Evolutionary conservation across 306 rosid genomes (phyloP).

Genomic region (Canavalia gladiata): DNA sequence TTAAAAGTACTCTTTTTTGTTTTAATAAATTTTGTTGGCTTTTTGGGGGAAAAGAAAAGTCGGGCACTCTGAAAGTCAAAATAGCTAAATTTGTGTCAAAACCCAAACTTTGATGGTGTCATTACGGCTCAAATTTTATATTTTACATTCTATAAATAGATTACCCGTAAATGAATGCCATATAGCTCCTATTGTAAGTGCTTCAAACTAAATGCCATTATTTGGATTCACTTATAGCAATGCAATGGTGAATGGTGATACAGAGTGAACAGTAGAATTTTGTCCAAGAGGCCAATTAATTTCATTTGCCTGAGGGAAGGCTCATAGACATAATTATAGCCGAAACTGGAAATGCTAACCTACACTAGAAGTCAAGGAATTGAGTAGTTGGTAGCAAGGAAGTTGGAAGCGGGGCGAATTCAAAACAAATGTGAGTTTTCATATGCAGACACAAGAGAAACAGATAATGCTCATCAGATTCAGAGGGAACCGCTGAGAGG

Average conservation of each 20-base stretch:
- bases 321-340: no score
- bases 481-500: neutral
- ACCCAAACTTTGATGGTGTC: no score
- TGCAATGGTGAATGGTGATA: neutral
- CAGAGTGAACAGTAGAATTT: neutral
- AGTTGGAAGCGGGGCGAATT: neutral
- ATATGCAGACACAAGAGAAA: neutral
- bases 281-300: neutral
- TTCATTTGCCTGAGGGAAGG: neutral
- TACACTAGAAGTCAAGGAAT: neutral
- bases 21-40: no score
- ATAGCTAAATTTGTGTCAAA: no score
- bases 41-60: no score
- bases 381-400: neutral
- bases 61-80: no score
- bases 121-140: no score
- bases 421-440: neutral
- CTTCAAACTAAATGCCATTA: conserved; percentile 4
- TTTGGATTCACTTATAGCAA: neutral
- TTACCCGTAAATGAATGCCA: no score
- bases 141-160: no score
- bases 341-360: no score
- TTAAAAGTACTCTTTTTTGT: no score
- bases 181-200: neutral
- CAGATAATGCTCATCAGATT: neutral